Base-by-base conservation (phyloP, 1,284 basidiomycete genomes). In the Anthracocystis walkeri region DNA sequence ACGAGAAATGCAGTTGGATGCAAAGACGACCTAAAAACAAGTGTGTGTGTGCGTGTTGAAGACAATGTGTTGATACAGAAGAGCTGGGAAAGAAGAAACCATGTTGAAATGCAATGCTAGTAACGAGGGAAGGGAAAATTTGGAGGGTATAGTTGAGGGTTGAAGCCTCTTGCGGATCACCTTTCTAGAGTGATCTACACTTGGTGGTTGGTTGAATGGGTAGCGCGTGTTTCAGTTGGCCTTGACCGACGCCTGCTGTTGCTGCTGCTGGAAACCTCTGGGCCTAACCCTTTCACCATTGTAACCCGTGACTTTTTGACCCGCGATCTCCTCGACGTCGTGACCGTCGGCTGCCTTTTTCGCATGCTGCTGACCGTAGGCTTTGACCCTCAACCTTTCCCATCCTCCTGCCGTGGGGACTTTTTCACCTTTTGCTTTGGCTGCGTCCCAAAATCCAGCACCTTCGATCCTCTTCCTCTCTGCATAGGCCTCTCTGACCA, bases 361-460 rank as follows among this genome's bases (percentile, higher is more conserved):
- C 6, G 77, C 75, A 16, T 67, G 58, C 23, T 75, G 74, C 45
- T 84, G 82, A 4, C 83, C 83, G 58, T 83, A 84, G 4, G 81
- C 81, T 23, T 78, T 77, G 29, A 84, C 82, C 16, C 83, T 65
- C 45, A 83, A 50, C 16, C 77, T 53, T 45, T 84, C 83, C 83
- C 83, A 84, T 27, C 80, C 74, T 4, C 83, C 83, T 0, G 82
- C 79, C 0, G 83, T 84, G 5, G 82, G 82, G 3, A 83, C 55
- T 4, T 61, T 59, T 18, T 76, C 51, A 2, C 80, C 79, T 4
- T 64, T 70, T 4, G 58, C 53, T 25, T 71, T 63, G 7, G 66
- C 29, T 4, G 62, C 65, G 8, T 63, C 74, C 78, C 82, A 84
- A 58, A 84, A 83, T 35, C 81, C 68, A 7, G 46, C 46, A 14